Evolutionary conservation across 2,329 filamentous ascomycete species (phyloP).

Genomic region (Daldinia sp.): DNA sequence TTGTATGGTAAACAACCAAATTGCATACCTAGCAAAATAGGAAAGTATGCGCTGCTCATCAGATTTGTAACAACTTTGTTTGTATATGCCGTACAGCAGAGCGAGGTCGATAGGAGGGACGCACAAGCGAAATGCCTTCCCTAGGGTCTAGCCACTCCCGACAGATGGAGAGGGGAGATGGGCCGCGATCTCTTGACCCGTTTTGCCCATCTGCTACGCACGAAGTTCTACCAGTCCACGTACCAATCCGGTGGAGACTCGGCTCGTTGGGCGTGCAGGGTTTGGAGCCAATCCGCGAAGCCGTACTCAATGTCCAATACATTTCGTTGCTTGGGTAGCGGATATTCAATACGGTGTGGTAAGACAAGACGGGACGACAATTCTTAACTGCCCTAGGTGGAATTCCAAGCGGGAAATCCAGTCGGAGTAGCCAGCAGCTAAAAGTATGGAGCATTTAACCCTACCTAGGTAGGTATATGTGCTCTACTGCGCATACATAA

Average conservation of each 20-base stretch:
- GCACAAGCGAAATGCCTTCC: constrained; percentile 32
- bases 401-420: constrained; percentile 16
- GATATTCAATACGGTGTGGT: constrained; percentile 32
- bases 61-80: constrained; percentile 10
- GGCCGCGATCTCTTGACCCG: constrained; percentile 20
- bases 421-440: constrained; percentile 12
- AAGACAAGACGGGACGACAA: constrained; percentile 30
- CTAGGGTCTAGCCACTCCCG: constrained; percentile 22
- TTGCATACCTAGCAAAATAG: constrained; percentile 1
- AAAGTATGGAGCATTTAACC: constrained; percentile 31
- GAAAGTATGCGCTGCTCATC: constrained; percentile 3
- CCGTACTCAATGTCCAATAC: constrained; percentile 5
- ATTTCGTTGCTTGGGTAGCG: constrained; percentile 5
- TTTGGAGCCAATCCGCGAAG: constrained; percentile 32
- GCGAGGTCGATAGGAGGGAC: constrained; percentile 15
- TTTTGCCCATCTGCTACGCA: constrained; percentile 25
- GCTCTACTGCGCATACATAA: no score
- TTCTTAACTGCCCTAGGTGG: constrained; percentile 20
- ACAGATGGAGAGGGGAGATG: constrained; percentile 28
- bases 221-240: constrained; percentile 14
- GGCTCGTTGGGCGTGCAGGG: constrained; percentile 37
- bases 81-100: constrained; percentile 10
- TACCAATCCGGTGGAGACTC: constrained; percentile 33
- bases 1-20: constrained; percentile 6
- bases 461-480: background rate